Evolutionary conservation across 495 filamentous ascomycete genomes (phyloP).

Genomic region (Penicillium herquei): DNA sequence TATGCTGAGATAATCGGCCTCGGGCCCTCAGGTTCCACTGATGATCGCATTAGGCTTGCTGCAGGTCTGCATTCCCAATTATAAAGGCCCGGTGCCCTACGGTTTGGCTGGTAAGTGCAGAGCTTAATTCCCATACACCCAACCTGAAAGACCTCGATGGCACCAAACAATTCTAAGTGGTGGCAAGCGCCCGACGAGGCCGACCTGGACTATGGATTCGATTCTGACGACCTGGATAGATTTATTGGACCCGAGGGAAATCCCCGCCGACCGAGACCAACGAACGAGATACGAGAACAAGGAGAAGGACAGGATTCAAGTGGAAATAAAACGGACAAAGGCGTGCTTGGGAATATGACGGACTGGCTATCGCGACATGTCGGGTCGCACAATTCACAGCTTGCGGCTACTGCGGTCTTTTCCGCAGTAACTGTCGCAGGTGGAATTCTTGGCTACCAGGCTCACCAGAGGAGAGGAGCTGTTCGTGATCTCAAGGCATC

Average conservation of each 20-base stretch:
- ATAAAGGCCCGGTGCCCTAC: conserved; percentile 17
- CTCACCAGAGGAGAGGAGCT: conserved; percentile 58
- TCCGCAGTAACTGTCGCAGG: conserved; percentile 73
- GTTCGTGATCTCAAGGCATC: conserved; percentile 69
- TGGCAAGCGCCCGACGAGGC: conserved; percentile 23
- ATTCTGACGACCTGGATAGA: conserved; percentile 32
- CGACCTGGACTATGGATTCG: conserved; percentile 32
- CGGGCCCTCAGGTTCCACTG: conserved; percentile 21
- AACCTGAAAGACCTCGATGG: conserved; percentile 6
- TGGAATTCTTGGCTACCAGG: conserved; percentile 70
- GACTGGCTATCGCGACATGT: conserved; percentile 56
- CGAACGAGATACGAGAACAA: conserved; percentile 6
- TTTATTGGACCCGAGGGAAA: conserved; percentile 16
- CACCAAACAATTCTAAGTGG: conserved; percentile 19
- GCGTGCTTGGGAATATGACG: conserved; percentile 44
- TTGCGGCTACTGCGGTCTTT: conserved; percentile 71
- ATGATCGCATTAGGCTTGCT: conserved; percentile 25
- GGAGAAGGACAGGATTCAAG: conserved; percentile 3
- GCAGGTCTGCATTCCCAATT: conserved; percentile 18
- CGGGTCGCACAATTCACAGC: conserved; percentile 58
- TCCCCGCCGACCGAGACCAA: conserved; percentile 6
- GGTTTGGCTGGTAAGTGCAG: background rate
- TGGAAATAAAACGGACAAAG: conserved; percentile 7
- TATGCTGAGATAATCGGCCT: conserved; percentile 4
- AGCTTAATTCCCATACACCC: background rate